These are phyloP conservation scores for Phyllosticta paracitricarpa DNA, from an alignment of 2,329 filamentous ascomycete genomes.

Conservation along the genomic window DNA sequence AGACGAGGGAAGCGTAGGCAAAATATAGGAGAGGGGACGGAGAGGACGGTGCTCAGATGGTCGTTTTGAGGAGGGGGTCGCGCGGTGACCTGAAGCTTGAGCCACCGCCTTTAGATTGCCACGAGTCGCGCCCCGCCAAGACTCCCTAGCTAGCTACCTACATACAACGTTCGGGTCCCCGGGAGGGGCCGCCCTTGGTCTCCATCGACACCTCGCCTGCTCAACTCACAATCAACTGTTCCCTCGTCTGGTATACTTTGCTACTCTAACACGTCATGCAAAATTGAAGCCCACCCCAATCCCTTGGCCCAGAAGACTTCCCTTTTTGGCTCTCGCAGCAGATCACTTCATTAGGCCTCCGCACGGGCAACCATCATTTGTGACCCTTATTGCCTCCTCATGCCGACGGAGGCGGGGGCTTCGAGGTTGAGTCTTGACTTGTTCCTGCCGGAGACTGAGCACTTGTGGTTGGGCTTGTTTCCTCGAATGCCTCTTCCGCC, in stretches of 20 bases:
- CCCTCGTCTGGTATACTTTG: neutral
- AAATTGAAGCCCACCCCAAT: neutral
- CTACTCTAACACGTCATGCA: conserved; percentile 8
- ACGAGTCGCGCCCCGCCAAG: conserved; percentile 8
- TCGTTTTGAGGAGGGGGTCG: conserved; percentile 10
- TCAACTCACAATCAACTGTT: conserved; percentile 9
- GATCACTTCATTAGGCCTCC: neutral
- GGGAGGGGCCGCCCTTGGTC: neutral
- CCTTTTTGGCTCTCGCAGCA: neutral
- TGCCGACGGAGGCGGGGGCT: neutral
- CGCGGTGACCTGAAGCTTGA: conserved; percentile 6
- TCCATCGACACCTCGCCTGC: neutral
- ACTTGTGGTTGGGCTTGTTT: neutral
- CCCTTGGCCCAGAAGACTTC: neutral
- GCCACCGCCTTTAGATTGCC: conserved; percentile 6
- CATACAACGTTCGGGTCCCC: neutral
- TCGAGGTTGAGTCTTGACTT: neutral
- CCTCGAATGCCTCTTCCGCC: neutral
- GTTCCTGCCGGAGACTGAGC: neutral
- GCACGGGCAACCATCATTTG: neutral
- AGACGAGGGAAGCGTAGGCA: conserved; percentile 3
- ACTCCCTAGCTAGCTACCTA: neutral
- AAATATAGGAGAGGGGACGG: conserved; percentile 9
- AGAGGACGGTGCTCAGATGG: conserved; percentile 10
- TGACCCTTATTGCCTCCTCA: neutral